These are phyloP conservation scores for Rhizopogon rudus DNA, from an alignment of 768 basidiomycete species.

Conservation along the genomic window DNA sequence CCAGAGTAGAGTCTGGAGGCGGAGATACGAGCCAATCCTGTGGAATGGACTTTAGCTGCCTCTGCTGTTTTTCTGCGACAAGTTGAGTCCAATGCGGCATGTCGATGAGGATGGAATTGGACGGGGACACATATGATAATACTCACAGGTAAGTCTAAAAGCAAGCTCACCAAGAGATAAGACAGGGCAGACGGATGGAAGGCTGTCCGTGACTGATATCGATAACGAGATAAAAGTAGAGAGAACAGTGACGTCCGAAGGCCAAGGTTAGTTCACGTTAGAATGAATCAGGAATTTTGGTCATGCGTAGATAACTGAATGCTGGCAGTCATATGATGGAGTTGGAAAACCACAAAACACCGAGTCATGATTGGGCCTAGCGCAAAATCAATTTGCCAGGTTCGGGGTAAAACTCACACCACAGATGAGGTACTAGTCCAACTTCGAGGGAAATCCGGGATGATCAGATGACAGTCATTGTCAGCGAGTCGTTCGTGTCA, in stretches of 20 bases:
- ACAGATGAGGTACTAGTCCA: too few relatives aligned
- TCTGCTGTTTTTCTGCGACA: constrained; percentile 46
- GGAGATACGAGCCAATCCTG: constrained; percentile 53
- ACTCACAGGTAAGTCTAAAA: not conserved
- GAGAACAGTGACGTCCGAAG: not conserved
- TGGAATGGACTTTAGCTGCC: constrained; percentile 54
- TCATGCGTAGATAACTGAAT: too few relatives aligned
- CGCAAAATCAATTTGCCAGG: too few relatives aligned
- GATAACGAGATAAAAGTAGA: not conserved
- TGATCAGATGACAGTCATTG: too few relatives aligned
- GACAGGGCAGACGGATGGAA: not conserved
- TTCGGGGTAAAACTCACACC: too few relatives aligned
- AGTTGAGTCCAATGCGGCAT: constrained; percentile 43
- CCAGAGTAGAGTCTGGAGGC: constrained; percentile 40
- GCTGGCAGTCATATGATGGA: too few relatives aligned
- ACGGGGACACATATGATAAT: not conserved
- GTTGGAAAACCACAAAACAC: too few relatives aligned
- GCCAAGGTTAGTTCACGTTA: too few relatives aligned
- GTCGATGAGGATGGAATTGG: not conserved
- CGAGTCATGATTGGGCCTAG: too few relatives aligned
- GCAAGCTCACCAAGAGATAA: not conserved
- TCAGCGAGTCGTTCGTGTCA: too few relatives aligned
- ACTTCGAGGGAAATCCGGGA: too few relatives aligned
- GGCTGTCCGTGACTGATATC: not conserved
- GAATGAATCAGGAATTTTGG: too few relatives aligned